A percentile compares a stretch with the other conserved stretches of the same genome.
These are phyloP conservation scores for Neofusicoccum sp. DNA, from an alignment of 2,329 filamentous ascomycete species.

Conservation along the genomic window DNA sequence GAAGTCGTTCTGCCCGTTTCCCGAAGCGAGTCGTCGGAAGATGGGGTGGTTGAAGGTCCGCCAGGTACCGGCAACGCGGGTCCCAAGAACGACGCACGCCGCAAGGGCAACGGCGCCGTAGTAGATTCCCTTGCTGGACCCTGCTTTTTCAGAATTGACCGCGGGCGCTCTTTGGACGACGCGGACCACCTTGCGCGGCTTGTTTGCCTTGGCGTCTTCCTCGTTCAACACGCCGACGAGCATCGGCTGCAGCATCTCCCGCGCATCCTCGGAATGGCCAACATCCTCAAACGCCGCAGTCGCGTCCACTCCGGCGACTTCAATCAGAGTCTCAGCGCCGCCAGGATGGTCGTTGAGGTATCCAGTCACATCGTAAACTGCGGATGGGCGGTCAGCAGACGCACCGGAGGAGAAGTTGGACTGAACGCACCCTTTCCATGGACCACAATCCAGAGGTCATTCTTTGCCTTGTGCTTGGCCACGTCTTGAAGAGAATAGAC, in stretches of 20 bases:
- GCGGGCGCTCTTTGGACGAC: conserved; percentile 10
- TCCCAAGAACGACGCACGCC: neutral
- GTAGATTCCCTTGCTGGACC: neutral
- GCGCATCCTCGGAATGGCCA: conserved; percentile 47
- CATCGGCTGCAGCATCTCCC: conserved; percentile 41
- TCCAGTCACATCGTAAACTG: conserved; percentile 58
- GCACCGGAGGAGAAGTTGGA: too few relatives aligned
- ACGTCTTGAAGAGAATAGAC: conserved; percentile 45
- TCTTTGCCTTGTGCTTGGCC: conserved; percentile 48
- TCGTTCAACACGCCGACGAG: conserved; percentile 35
- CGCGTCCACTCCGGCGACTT: conserved; percentile 43
- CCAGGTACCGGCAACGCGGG: neutral
- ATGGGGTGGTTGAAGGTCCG: neutral
- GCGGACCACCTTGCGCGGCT: conserved; percentile 21
- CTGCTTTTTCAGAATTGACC: neutral
- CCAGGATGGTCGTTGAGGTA: conserved; percentile 60
- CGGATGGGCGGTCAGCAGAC: too few relatives aligned
- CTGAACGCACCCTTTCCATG: conserved; percentile 46
- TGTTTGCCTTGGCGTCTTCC: conserved; percentile 16
- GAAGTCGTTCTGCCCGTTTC: conserved; percentile 1
- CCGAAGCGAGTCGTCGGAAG: neutral
- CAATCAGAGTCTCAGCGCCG: conserved; percentile 40
- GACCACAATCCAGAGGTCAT: conserved; percentile 56
- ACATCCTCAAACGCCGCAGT: conserved; percentile 45
- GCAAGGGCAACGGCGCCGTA: neutral